Evolutionary conservation across 768 basidiomycete genomes (phyloP).

Genomic region (Tricholoma matsutake): DNA sequence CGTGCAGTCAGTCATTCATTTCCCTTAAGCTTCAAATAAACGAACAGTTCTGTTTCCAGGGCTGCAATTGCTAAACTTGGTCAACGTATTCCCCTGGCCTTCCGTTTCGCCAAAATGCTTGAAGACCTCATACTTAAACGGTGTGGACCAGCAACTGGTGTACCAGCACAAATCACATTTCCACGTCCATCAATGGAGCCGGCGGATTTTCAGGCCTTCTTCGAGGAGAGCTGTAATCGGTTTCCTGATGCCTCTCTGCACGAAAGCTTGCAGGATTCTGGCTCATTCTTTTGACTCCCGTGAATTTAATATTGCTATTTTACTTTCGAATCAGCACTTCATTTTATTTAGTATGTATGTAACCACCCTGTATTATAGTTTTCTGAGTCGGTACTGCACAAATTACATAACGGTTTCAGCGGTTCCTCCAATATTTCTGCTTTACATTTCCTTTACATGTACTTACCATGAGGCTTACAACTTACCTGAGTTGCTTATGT

Average conservation of each 20-base stretch:
- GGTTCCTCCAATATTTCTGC: too few relatives aligned
- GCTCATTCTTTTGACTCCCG: slow-evolving; percentile 33
- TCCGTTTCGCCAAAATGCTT: slow-evolving; percentile 57
- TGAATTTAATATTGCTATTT: slow-evolving; percentile 8
- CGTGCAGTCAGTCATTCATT: slow-evolving; percentile 47
- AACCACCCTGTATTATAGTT: not conserved
- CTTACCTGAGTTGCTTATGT: too few relatives aligned
- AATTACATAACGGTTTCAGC: not conserved
- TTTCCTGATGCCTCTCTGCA: slow-evolving; percentile 27
- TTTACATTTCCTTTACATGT: too few relatives aligned
- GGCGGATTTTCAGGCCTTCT: slow-evolving; percentile 27
- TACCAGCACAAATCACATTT: slow-evolving; percentile 30
- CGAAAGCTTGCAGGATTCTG: slow-evolving; percentile 33
- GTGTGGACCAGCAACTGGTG: slow-evolving; percentile 31
- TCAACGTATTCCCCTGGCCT: slow-evolving; percentile 63
- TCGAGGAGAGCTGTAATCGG: slow-evolving; percentile 22
- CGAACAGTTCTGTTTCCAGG: slow-evolving; percentile 28
- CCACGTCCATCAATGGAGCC: slow-evolving; percentile 30
- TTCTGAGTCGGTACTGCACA: not conserved
- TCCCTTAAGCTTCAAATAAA: not conserved
- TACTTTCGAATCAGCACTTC: too few relatives aligned
- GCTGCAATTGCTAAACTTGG: slow-evolving; percentile 60
- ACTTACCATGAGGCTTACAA: too few relatives aligned
- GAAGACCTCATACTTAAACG: slow-evolving; percentile 41
- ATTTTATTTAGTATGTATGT: not conserved